A percentile compares a stretch with the other conserved stretches of the same genome.
phyloP scores from a whole-genome alignment of 495 filamentous ascomycete genomes.

The Annulohypoxylon bovei region DNA sequence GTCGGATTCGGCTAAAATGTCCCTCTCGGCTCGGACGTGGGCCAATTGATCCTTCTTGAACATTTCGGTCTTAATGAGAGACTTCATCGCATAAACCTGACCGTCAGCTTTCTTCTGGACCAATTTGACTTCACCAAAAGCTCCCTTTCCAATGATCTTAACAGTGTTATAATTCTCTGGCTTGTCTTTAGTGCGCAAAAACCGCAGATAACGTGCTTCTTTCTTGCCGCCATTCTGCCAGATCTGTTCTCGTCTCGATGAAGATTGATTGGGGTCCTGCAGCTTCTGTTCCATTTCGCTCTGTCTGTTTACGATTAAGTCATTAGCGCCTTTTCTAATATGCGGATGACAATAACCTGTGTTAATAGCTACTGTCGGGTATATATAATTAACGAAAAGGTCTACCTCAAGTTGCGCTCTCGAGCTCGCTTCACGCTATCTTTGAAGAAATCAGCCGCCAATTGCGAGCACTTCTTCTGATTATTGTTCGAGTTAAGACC shows the following conservation, averaged over 20 bases:
- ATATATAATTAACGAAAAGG: not conserved
- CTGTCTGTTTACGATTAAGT: constrained; percentile 65
- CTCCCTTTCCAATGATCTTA: constrained; percentile 98
- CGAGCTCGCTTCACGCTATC: constrained; percentile 92
- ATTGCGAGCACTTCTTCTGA: constrained; percentile 77
- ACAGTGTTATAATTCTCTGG: constrained; percentile 93
- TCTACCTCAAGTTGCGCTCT: constrained; percentile 89
- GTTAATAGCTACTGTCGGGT: not conserved
- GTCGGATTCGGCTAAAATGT: constrained; percentile 97
- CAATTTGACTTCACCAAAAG: constrained; percentile 97
- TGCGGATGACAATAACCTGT: not conserved
- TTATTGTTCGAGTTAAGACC: constrained; percentile 70
- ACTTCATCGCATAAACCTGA: constrained; percentile 98
- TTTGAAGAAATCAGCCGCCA: constrained; percentile 92
- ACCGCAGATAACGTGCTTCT: constrained; percentile 91
- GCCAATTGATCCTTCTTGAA: constrained; percentile 99
- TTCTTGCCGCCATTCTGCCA: constrained; percentile 79
- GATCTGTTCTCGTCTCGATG: constrained; percentile 79
- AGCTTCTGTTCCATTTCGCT: constrained; percentile 89
- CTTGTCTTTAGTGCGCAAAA: constrained; percentile 89
- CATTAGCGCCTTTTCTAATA: not conserved
- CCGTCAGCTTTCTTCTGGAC: constrained; percentile 96
- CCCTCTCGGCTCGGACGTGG: constrained; percentile 97
- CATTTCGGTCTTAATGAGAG: constrained; percentile 98
- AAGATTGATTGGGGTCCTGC: constrained; percentile 74